phyloP scores from a whole-genome alignment of 768 basidiomycete species.

The Russula griseocarnosa region DNA sequence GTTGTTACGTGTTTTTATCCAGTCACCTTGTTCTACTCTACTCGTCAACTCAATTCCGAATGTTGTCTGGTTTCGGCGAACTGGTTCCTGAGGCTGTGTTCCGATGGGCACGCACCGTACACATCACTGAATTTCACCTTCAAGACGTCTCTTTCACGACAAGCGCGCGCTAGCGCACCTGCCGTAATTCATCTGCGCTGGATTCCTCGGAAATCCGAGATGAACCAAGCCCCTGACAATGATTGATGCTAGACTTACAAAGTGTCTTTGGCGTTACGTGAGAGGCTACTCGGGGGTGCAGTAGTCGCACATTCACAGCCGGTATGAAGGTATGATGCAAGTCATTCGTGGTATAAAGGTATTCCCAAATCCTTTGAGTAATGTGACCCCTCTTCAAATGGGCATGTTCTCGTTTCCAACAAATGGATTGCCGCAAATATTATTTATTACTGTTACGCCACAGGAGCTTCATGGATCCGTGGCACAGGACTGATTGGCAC shows the following conservation, averaged over 20 bases:
- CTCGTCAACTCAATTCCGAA: not conserved
- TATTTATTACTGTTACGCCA: not conserved
- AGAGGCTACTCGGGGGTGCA: not conserved
- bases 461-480: not conserved
- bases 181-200: not conserved
- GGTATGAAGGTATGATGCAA: not conserved
- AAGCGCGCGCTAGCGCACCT: not conserved
- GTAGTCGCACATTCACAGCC: too few species aligned
- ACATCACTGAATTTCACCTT: not conserved
- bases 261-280: not conserved
- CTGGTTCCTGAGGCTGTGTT: not conserved
- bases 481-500: not conserved
- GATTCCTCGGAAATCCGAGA: conserved; percentile 31
- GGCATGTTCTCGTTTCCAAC: not conserved
- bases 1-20: not conserved
- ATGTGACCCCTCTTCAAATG: not conserved
- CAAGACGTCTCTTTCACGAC: not conserved
- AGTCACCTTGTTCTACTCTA: not conserved
- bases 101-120: not conserved
- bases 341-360: not conserved
- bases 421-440: not conserved
- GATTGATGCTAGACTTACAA: not conserved
- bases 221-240: not conserved
- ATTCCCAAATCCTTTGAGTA: not conserved
- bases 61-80: not conserved